Conservation (phyloP, 2,329 filamentous ascomycete species). For the Penicillium sumatraense region DNA sequence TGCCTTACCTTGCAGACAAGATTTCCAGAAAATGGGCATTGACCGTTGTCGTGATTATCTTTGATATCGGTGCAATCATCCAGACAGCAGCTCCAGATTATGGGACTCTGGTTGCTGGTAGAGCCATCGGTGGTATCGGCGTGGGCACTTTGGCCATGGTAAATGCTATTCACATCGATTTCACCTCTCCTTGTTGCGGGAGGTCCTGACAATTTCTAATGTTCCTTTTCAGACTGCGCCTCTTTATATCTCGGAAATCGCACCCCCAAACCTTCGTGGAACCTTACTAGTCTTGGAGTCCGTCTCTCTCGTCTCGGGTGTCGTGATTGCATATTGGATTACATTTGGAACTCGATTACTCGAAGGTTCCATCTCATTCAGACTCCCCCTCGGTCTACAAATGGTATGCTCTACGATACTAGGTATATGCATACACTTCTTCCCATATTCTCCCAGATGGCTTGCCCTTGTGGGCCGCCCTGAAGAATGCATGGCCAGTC, state of each 20-base stretch:
- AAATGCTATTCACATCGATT: constrained; percentile 34
- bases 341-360: background rate
- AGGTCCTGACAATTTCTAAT: background rate
- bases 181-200: no score
- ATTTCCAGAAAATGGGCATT: constrained; percentile 49
- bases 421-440: constrained; percentile 49
- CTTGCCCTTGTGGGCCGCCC: constrained; percentile 46
- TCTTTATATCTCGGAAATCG: background rate
- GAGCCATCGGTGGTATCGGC: constrained; percentile 43
- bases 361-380: constrained; percentile 29
- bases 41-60: constrained; percentile 36
- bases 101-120: constrained; percentile 35
- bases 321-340: background rate
- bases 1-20: constrained; percentile 43
- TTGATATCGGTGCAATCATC: constrained; percentile 50
- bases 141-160: constrained; percentile 44
- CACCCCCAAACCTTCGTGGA: constrained; percentile 6
- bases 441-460: constrained; percentile 53
- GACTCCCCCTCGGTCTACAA: constrained; percentile 52
- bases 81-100: constrained; percentile 34
- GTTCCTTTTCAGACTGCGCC: background rate
- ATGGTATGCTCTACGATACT: constrained; percentile 49
- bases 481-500: constrained; percentile 44
- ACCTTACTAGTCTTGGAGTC: constrained; percentile 26
- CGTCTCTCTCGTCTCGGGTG: background rate